Evolutionary conservation across 1,139 yeast species (phyloP), one percentile per base, ranked within the genome.

Genomic region (Yamadazyma conglobata): DNA sequence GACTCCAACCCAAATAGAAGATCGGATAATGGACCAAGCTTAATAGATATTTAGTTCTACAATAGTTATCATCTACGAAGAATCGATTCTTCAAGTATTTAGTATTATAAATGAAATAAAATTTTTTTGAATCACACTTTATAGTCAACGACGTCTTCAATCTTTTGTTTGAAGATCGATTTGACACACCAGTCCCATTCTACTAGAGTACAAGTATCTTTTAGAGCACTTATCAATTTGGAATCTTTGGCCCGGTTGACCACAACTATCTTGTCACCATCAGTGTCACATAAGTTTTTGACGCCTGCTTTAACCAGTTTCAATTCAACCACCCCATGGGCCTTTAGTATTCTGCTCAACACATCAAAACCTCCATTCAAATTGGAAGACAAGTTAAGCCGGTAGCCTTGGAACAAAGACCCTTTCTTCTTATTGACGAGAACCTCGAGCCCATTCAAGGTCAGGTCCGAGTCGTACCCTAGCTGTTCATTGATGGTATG

Each of bases 171-270:
- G 50, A 79, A 79, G 0, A 80, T 74, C 27, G 78, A 65, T 33
- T 66, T 58, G 7, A 79, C 79, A 37, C 82, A 72, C 83, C 84
- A 78, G 35, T 79, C 77, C 87, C 87, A 79, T 38, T 77, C 81
- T 7, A 79, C 66, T 2, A 73, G 60, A 5, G 49, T 47, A 12
- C 63, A 42, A 8, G 58, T 33, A 17, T 58, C 57, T 27, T 56
- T 60, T 40, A 75, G 70, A 21, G 22, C 8, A 15, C 58, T 59
- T 9, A 67, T 64, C 27, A 71, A 50, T 22, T 73, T 70, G 5
- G 62, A 49, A 40, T 74, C 79, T 31, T 69, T 67, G 2, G 51
- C 44, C 32, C 54, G 63, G 40, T 73, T 64, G 0, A 66, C 70
- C 10, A 68, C 53, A 0, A 67, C 43, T 9, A 44, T 31, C 4